Base-by-base conservation (phyloP, 768 basidiomycete genomes). In the Rubroboletus satanas region DNA sequence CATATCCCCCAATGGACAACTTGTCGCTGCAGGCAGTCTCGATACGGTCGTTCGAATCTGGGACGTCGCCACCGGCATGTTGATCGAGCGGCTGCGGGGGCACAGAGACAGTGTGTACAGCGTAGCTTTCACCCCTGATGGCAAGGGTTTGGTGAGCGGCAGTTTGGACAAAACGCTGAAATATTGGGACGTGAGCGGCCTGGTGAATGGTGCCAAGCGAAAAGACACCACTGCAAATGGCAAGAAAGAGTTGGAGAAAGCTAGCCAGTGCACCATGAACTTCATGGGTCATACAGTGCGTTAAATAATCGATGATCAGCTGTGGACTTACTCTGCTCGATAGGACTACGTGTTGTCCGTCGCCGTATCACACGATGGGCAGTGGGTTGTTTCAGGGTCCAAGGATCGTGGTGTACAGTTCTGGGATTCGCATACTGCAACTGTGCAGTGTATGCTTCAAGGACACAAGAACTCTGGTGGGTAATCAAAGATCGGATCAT, bases 371-470 rank as follows among this genome's bases (percentile, higher is more conserved):
- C 88, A 93, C 59, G 95, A 98, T 71, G 92, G 91, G 56, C 84
- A 90, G 60, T 88, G 93, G 90, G 88, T 98, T 62, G 95, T 97
- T 11, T 94, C 92, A 11, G 96, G 97, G 49, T 87, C 85, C 35
- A 98, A 98, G 74, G 97, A 99, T 69, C 88, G 97, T 12, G 89
- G 93, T 0, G 94, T 99, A 52, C 92, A 95, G 70, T 93, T 96
- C 68, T 93, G 90, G 87, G 91, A 95, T 67, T 83, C 90, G 49
- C 78, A 82, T 59, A 80, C 79, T 12, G 86, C 83, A 38, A 81
- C 84, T 39, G 87, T 93, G 64, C 95, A 98, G 70, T 88, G 91
- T 65, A 93, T 96, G 88, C 77, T 99, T 32, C 95, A 98, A 69
- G 85, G 70, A 12, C 79, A 77, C 65, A 81, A 87, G 73, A 87